Conservation (phyloP, 2,329 filamentous ascomycete species). For the Trichophyton verrucosum region DNA sequence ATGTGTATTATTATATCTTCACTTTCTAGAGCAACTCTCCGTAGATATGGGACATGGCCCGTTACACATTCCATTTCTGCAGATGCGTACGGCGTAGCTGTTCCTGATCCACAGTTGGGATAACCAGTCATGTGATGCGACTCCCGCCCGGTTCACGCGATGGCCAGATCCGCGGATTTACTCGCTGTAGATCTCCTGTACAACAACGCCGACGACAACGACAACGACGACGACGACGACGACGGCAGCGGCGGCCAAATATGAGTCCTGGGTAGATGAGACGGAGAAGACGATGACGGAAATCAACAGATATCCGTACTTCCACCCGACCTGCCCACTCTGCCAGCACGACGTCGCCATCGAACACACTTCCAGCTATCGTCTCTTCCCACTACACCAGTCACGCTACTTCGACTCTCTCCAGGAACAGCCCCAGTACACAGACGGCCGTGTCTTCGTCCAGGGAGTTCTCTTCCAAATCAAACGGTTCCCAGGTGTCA, state of each 20-base stretch:
- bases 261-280: too few species aligned
- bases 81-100: background rate
- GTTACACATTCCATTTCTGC: too few species aligned
- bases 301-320: background rate
- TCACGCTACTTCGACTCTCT: background rate
- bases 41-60: too few species aligned
- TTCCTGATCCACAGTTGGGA: background rate
- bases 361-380: background rate
- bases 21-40: too few species aligned
- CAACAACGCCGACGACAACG: too few species aligned
- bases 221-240: too few species aligned
- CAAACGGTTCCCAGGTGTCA: background rate
- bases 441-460: background rate
- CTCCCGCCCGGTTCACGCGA: background rate
- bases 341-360: slow-evolving; percentile 4
- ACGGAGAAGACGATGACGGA: background rate
- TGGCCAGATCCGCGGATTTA: too few species aligned
- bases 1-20: too few species aligned
- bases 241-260: too few species aligned
- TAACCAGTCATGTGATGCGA: background rate
- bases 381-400: background rate
- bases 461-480: background rate
- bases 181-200: too few species aligned
- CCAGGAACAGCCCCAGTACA: background rate
- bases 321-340: background rate